Evolutionary conservation across 2,329 filamentous ascomycete species (phyloP).

Genomic region (Clonostachys rosea): DNA sequence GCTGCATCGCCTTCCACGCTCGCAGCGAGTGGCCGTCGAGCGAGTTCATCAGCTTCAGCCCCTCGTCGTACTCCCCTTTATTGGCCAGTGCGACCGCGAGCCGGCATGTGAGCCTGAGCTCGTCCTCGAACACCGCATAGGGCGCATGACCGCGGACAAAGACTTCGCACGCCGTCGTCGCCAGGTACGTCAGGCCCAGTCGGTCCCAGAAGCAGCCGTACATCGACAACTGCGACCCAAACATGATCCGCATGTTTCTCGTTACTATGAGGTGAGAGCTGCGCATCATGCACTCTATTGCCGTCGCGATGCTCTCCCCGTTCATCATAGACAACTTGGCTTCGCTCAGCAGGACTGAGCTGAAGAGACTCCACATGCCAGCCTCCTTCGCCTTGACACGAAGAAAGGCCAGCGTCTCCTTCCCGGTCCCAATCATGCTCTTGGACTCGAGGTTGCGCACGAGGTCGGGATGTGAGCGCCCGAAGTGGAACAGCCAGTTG

Average conservation of each 20-base stretch:
- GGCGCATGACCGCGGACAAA: slow-evolving; percentile 69
- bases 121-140: slow-evolving; percentile 64
- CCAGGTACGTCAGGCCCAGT: slow-evolving; percentile 56
- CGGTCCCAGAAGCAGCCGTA: slow-evolving; percentile 71
- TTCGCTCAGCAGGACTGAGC: slow-evolving; percentile 79
- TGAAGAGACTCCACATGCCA: slow-evolving; percentile 81
- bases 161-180: slow-evolving; percentile 62
- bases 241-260: slow-evolving; percentile 66
- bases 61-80: slow-evolving; percentile 67
- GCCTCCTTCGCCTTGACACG: slow-evolving; percentile 82
- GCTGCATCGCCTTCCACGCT: slow-evolving; percentile 74
- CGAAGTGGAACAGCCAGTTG: slow-evolving; percentile 94
- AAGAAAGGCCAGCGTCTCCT: slow-evolving; percentile 78
- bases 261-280: slow-evolving; percentile 79
- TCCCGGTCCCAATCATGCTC: slow-evolving; percentile 71
- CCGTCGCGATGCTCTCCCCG: slow-evolving; percentile 58
- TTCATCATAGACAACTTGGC: slow-evolving; percentile 73
- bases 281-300: slow-evolving; percentile 76
- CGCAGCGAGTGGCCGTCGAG: slow-evolving; percentile 58
- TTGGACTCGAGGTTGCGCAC: slow-evolving; percentile 65
- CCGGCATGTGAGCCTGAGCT: slow-evolving; percentile 69
- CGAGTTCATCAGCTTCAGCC: slow-evolving; percentile 34
- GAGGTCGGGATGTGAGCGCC: slow-evolving; percentile 76
- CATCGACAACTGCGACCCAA: slow-evolving; percentile 70
- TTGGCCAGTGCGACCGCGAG: slow-evolving; percentile 57